These are phyloP conservation scores for Dactylis glomerata DNA, from an alignment of 176 grass and related monocot species.

Conservation along the genomic window DNA sequence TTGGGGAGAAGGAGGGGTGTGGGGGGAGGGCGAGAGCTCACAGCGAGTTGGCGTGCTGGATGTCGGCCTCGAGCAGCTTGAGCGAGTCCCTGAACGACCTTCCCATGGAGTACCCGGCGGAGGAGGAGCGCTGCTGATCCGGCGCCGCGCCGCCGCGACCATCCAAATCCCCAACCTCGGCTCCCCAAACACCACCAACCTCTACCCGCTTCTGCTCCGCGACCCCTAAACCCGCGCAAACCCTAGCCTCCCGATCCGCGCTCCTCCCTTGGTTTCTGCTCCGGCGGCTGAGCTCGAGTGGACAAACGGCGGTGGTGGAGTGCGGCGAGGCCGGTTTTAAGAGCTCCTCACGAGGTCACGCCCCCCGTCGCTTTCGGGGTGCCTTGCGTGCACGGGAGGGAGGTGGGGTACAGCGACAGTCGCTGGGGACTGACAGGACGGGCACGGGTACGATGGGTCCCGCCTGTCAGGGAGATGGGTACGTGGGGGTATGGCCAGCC, in stretches of 20 bases:
- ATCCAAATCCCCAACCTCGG: constrained; percentile 11
- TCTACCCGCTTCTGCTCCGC: neutral
- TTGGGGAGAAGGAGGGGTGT: neutral
- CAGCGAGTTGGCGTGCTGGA: constrained; percentile 93
- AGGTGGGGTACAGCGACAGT: neutral
- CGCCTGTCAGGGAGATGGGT: neutral
- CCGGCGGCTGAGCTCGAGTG: constrained; percentile 25
- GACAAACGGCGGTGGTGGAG: constrained; percentile 27
- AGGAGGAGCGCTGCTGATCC: neutral
- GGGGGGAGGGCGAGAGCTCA: constrained; percentile 29
- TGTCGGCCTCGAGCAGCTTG: constrained; percentile 89
- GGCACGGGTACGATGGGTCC: fast-evolving
- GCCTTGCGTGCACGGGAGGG: constrained; percentile 45
- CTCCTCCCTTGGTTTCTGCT: neutral
- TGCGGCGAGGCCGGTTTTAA: constrained; percentile 35
- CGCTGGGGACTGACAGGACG: neutral
- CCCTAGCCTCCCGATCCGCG: constrained; percentile 35
- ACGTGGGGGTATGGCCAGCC: neutral
- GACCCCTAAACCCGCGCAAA: neutral
- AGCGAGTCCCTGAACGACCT: constrained; percentile 89
- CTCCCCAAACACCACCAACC: neutral
- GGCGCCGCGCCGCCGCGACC: constrained; percentile 17
- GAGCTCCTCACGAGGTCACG: constrained; percentile 29
- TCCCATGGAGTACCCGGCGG: constrained; percentile 41
- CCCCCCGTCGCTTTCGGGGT: constrained; percentile 20